Evolutionary conservation across 768 basidiomycete genomes (phyloP).

Genomic region (Mycena rebaudengoi): DNA sequence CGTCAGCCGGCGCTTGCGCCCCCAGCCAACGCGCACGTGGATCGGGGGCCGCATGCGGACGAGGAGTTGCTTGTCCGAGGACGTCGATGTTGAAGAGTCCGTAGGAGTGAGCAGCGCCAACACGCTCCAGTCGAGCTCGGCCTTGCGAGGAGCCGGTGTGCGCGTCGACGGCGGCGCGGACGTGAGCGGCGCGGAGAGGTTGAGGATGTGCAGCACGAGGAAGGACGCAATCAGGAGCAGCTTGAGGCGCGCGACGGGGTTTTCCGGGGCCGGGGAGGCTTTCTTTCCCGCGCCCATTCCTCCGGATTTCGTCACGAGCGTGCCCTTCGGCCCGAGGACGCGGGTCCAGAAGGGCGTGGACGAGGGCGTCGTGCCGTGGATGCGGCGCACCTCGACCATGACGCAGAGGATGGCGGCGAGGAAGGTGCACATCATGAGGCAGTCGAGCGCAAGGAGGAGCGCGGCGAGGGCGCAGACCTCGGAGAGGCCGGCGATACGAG

Average conservation of each 20-base stretch:
- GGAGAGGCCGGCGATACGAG: conserved; percentile 85
- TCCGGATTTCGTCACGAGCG: conserved; percentile 34
- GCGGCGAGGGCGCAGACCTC: conserved; percentile 97
- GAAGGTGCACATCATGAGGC: conserved; percentile 88
- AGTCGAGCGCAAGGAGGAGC: conserved; percentile 86
- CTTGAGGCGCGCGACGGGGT: conserved; percentile 89
- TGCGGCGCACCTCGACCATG: conserved; percentile 92
- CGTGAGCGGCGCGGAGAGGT: conserved; percentile 91
- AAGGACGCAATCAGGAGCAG: conserved; percentile 92
- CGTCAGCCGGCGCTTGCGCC: neutral
- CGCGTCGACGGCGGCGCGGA: conserved; percentile 38
- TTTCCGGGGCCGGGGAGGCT: conserved; percentile 62
- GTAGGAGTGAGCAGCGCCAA: conserved; percentile 19
- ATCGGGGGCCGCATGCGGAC: conserved; percentile 27
- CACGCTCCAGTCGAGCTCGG: conserved; percentile 13
- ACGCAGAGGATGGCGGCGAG: conserved; percentile 89
- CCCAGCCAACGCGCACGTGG: neutral
- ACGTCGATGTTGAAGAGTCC: conserved; percentile 5
- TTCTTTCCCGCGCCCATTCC: conserved; percentile 37
- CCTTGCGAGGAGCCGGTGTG: too few species aligned
- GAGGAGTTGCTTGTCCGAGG: conserved; percentile 34
- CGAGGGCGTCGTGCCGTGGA: conserved; percentile 49
- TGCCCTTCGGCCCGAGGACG: conserved; percentile 21
- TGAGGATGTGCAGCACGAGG: conserved; percentile 89
- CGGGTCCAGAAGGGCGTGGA: neutral